Evolutionary conservation across 257 asterid species (phyloP).

Genomic region (Solanum habrochaites): DNA sequence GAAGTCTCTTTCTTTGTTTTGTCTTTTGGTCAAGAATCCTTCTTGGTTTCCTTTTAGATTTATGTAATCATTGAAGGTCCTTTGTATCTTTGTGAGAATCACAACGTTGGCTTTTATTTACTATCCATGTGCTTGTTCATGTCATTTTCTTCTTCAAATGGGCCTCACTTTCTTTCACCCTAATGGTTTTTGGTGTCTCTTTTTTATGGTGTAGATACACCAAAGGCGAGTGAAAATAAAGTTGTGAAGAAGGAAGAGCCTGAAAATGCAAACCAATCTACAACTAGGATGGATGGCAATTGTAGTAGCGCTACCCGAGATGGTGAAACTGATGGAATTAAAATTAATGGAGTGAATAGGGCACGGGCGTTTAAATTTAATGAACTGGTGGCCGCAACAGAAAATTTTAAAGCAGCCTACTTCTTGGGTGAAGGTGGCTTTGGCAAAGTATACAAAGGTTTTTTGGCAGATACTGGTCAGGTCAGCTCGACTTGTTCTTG

Average conservation of each 20-base stretch:
- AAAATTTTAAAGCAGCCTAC: constrained; percentile 34
- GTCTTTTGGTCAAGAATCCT: neutral
- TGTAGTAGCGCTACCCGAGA: constrained; percentile 3
- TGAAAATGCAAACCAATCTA: constrained; percentile 13
- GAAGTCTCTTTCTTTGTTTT: neutral
- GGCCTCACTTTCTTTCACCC: neutral
- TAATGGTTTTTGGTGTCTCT: neutral
- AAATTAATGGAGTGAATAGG: neutral
- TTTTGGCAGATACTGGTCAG: constrained; percentile 34
- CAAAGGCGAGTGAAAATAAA: constrained; percentile 14
- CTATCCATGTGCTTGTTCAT: neutral
- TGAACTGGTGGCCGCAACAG: constrained; percentile 37
- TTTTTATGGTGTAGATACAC: constrained; percentile 18
- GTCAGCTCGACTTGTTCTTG: constrained; percentile 16
- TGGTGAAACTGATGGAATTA: constrained; percentile 1
- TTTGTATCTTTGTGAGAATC: neutral
- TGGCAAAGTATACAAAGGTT: constrained; percentile 57
- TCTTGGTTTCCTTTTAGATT: neutral
- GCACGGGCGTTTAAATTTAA: constrained; percentile 11
- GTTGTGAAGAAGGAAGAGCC: constrained; percentile 23
- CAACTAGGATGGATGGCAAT: constrained; percentile 1
- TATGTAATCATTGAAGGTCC: constrained; percentile 7
- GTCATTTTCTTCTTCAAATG: constrained; percentile 2
- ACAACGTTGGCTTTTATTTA: constrained; percentile 2
- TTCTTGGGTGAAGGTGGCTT: constrained; percentile 72